These are phyloP conservation scores for Porcisia hertigi DNA, from an alignment of 208 protist species.

Conservation along the genomic window DNA sequence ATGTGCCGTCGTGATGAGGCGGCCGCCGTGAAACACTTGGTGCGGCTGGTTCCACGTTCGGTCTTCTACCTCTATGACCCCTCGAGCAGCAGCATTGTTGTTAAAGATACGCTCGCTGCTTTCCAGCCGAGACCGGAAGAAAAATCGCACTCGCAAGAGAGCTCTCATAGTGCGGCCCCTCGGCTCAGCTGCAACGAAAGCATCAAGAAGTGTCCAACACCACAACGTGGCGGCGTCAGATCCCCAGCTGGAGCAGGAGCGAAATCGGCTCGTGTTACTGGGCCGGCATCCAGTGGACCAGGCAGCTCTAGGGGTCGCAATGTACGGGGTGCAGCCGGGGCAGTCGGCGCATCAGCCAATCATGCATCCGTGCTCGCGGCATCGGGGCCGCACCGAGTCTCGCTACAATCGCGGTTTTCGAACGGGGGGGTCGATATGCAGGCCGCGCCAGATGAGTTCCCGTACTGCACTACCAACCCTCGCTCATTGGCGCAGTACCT, in stretches of 20 bases:
- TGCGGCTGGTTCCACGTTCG: slow-evolving; percentile 21
- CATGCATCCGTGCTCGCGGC: neutral
- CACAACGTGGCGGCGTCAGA: slow-evolving; percentile 3
- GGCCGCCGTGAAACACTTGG: slow-evolving; percentile 16
- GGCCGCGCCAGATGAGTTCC: slow-evolving; percentile 7
- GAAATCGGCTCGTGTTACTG: neutral
- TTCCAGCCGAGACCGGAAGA: slow-evolving; percentile 10
- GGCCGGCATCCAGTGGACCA: neutral
- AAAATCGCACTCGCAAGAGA: neutral
- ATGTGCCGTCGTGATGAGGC: neutral
- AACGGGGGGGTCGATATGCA: slow-evolving; percentile 1
- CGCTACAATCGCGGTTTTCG: slow-evolving; percentile 2
- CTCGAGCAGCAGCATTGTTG: slow-evolving; percentile 6
- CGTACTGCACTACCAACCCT: slow-evolving; percentile 7
- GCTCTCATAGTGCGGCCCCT: slow-evolving; percentile 1
- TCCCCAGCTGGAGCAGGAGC: neutral
- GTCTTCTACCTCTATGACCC: slow-evolving; percentile 28
- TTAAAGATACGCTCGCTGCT: slow-evolving; percentile 18
- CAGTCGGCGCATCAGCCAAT: neutral
- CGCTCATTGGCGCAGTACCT: slow-evolving; percentile 12
- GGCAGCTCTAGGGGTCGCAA: slow-evolving; percentile 13
- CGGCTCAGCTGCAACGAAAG: slow-evolving; percentile 9
- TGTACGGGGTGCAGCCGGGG: slow-evolving; percentile 5
- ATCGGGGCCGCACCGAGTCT: neutral
- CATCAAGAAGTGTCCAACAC: neutral